Evolutionary conservation across 2,329 filamentous ascomycete genomes (phyloP), one percentile per base, ranked within the genome.

Genomic region (Hortaea sp.): DNA sequence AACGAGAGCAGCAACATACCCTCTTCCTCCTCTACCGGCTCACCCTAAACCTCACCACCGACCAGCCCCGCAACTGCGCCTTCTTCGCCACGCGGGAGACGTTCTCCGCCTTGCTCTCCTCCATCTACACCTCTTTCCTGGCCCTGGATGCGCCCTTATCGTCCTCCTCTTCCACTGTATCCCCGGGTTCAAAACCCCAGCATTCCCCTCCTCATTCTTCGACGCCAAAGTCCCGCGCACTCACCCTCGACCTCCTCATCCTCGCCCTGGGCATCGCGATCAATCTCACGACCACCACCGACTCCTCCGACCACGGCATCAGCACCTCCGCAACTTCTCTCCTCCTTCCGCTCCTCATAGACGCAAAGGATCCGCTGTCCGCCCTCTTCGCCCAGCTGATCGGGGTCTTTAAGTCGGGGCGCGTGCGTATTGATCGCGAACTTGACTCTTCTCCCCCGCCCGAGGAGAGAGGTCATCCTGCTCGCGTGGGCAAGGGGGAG

Each of bases 1-100:
- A 5, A 27, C 35, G 6, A 47, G 39, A 12, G 28, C 50, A 20
- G 5, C 51, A 49, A 12, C 52, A 59, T 27, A 49, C 60, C 1
- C 48, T 49, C 4, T 62, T 62, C 44, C 64, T 79, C 12, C 67
- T 79, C 29, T 69, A 90, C 41, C 80, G 85, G 47, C 74, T 95
- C 4, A 82, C 86, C 32, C 76, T 95, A 52, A 94, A 94, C 57
- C 75, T 89, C 42, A 92, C 88, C 6, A 95, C 95, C 68, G 86
- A 88, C 55, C 85, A 85, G 50, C 67, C 76, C 0, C 70, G 72
- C 10, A 80, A 86, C 9, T 88, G 85, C 37, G 75, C 78, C 29
- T 69, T 78, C 3, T 88, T 94, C 57, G 76, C 83, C 61, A 69
- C 35, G 57, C 65, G 48, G 2, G 68, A 71, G 1, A 73, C 84